phyloP scores from a whole-genome alignment of 768 basidiomycete species.

The Coprinellus aureogranulatus region DNA sequence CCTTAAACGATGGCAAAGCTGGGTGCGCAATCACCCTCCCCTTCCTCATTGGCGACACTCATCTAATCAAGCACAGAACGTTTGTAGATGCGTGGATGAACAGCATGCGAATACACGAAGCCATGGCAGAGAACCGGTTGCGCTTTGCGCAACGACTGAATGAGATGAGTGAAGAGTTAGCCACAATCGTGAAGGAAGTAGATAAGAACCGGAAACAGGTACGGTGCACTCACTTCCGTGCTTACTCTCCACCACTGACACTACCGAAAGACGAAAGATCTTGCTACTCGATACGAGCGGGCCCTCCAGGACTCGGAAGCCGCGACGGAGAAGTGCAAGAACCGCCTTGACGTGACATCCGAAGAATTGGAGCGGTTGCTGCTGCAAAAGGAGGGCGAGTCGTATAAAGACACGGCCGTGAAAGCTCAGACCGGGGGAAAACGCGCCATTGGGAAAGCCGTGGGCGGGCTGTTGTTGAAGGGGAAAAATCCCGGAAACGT shows the following conservation, averaged over 20 bases:
- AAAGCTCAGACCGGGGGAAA: constrained; percentile 70
- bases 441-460: constrained; percentile 85
- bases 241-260: constrained; percentile 3
- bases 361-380: constrained; percentile 93
- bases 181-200: constrained; percentile 81
- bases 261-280: constrained; percentile 74
- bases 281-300: constrained; percentile 84
- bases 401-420: constrained; percentile 74
- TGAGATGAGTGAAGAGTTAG: constrained; percentile 97
- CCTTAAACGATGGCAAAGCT: constrained; percentile 88
- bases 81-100: constrained; percentile 88
- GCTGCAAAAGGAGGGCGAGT: constrained; percentile 93
- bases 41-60: neutral
- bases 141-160: constrained; percentile 83
- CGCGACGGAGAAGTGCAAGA: constrained; percentile 84
- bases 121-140: constrained; percentile 84
- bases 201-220: constrained; percentile 93
- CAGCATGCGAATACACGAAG: constrained; percentile 84
- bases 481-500: constrained; percentile 92
- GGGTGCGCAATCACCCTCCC: constrained; percentile 56
- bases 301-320: constrained; percentile 84
- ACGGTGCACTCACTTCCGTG: constrained; percentile 13
- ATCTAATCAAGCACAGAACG: constrained; percentile 30
- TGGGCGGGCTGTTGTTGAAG: constrained; percentile 85
- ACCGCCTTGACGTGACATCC: constrained; percentile 80